These are phyloP conservation scores for Orbilia quercus DNA, from an alignment of 2,329 filamentous ascomycete species.

Conservation along the genomic window DNA sequence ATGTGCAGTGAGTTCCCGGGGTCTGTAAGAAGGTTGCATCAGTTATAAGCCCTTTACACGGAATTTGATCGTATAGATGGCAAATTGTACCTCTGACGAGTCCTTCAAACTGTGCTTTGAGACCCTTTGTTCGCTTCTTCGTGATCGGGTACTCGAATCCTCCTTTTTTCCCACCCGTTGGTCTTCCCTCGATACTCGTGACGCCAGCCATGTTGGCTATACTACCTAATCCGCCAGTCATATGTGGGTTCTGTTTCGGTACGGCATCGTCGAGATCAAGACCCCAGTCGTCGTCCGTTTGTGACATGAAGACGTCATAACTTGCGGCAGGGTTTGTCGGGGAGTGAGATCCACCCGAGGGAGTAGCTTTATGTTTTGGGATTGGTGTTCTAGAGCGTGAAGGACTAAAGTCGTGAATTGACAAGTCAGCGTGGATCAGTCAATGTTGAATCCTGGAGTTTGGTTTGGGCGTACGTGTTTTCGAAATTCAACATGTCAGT, in stretches of 20 bases:
- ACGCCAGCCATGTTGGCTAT: conserved; percentile 55
- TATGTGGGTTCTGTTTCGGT: conserved; percentile 22
- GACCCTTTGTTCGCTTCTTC: conserved; percentile 77
- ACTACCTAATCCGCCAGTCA: conserved; percentile 47
- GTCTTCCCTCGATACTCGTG: conserved; percentile 52
- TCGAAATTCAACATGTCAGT: conserved; percentile 92
- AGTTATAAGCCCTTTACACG: conserved; percentile 1
- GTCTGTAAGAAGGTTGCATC: conserved; percentile 64
- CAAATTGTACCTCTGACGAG: conserved; percentile 74
- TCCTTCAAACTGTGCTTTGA: conserved; percentile 97
- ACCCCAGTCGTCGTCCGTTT: conserved; percentile 85
- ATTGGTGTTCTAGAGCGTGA: conserved; percentile 64
- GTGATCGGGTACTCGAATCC: conserved; percentile 58
- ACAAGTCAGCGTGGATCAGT: conserved; percentile 28
- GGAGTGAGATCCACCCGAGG: conserved; percentile 61
- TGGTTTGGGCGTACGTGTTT: conserved; percentile 70
- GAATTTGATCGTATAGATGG: neutral
- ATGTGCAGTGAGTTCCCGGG: conserved; percentile 95
- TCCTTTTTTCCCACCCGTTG: conserved; percentile 33
- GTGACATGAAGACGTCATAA: conserved; percentile 83
- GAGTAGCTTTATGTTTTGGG: conserved; percentile 68
- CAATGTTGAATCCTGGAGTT: conserved; percentile 1
- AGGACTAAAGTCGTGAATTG: conserved; percentile 17
- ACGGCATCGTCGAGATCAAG: conserved; percentile 74
- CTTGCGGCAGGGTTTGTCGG: conserved; percentile 70